Conservation (phyloP, 441 rosid genomes). For the Populus hybrid region DNA sequence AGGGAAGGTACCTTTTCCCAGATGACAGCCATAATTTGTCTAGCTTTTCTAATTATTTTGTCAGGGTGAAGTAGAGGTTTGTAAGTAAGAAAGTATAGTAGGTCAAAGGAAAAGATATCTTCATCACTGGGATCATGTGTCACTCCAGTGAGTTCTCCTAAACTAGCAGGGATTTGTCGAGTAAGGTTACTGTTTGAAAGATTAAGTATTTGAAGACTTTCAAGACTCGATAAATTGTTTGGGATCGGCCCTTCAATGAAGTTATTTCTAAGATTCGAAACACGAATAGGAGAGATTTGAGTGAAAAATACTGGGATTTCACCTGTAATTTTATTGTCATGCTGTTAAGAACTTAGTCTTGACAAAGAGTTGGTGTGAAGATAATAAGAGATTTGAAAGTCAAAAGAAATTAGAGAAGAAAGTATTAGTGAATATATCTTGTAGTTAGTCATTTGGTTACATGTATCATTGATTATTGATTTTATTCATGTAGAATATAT, state of each 20-base stretch:
- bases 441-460: no score
- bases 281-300: slow-evolving; percentile 25
- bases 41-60: background rate
- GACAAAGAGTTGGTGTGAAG: no score
- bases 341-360: background rate
- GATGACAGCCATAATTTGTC: slow-evolving; percentile 22
- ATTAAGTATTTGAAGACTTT: slow-evolving; percentile 30
- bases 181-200: slow-evolving; percentile 33
- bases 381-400: no score
- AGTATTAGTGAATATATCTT: no score
- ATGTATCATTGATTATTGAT: no score
- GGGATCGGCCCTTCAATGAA: slow-evolving; percentile 31
- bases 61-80: no score
- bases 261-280: slow-evolving; percentile 38
- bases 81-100: no score
- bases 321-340: slow-evolving; percentile 36
- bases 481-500: no score
- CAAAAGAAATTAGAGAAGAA: no score
- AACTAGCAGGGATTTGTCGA: slow-evolving; percentile 27
- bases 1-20: slow-evolving; percentile 36
- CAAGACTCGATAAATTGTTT: slow-evolving; percentile 23
- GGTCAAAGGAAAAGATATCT: background rate
- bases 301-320: slow-evolving; percentile 27
- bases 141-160: slow-evolving; percentile 36
- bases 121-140: background rate